These are phyloP conservation scores for Cryptosporidium sp. DNA, from an alignment of 169 alveolate species.

Conservation along the genomic window DNA sequence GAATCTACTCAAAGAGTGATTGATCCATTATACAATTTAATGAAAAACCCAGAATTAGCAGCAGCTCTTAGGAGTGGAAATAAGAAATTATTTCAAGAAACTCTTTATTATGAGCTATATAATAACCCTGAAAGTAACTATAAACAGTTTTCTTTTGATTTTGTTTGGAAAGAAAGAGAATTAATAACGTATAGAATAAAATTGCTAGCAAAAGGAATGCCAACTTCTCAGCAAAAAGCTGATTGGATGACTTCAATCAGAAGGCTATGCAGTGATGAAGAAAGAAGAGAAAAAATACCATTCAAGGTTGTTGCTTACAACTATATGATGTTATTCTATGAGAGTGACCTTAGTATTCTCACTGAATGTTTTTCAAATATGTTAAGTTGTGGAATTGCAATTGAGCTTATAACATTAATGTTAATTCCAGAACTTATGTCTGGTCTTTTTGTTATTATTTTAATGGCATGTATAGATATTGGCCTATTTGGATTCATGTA, in stretches of 20 bases:
- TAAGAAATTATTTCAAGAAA: slow-evolving; percentile 78
- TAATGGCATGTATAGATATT: slow-evolving; percentile 82
- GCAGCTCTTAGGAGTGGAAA: slow-evolving; percentile 79
- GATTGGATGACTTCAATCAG: slow-evolving; percentile 80
- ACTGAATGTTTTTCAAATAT: slow-evolving; percentile 80
- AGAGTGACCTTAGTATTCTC: slow-evolving; percentile 80
- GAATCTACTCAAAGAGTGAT: slow-evolving; percentile 75
- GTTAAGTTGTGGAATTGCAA: slow-evolving; percentile 82
- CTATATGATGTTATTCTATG: slow-evolving; percentile 83
- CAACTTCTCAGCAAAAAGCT: slow-evolving; percentile 81
- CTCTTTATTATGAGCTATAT: slow-evolving; percentile 78
- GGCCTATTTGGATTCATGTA: slow-evolving; percentile 84
- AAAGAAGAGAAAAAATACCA: slow-evolving; percentile 58
- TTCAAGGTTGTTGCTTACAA: slow-evolving; percentile 79
- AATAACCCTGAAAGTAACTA: slow-evolving; percentile 78
- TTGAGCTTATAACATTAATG: slow-evolving; percentile 80
- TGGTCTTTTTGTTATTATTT: slow-evolving; percentile 79
- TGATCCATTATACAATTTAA: slow-evolving; percentile 80
- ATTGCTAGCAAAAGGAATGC: slow-evolving; percentile 79
- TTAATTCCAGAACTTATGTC: slow-evolving; percentile 81
- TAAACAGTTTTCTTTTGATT: slow-evolving; percentile 80
- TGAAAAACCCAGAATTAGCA: slow-evolving; percentile 80
- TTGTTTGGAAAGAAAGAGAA: slow-evolving; percentile 82
- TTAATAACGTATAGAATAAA: slow-evolving; percentile 79
- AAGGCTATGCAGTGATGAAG: slow-evolving; percentile 37